Percentiles rank a stretch among this genome's conserved stretches.
Evolutionary conservation across 75 land plant species (phyloP).

Genomic region (Pinus tabuliformis): DNA sequence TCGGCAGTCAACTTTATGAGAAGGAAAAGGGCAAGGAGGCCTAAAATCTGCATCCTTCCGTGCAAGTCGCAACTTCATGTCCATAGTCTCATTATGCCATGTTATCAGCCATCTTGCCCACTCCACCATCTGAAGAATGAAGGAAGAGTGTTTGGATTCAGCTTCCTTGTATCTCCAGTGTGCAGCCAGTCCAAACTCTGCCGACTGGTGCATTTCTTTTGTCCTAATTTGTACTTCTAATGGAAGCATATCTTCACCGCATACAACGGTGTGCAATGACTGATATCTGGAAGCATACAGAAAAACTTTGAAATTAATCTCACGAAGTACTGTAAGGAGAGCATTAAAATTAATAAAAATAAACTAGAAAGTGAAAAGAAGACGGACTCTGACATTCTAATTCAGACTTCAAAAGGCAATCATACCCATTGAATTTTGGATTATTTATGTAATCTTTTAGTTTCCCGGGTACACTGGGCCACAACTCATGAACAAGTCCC

Average conservation of each 20-base stretch:
- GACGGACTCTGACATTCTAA: no score
- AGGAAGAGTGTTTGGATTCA: constrained; percentile 61
- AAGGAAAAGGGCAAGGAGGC: constrained; percentile 76
- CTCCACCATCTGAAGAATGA: constrained; percentile 83
- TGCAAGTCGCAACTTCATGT: constrained; percentile 45
- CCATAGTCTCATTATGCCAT: constrained; percentile 89
- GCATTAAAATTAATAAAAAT: neutral
- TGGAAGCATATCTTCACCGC: constrained; percentile 70
- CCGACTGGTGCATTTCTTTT: constrained; percentile 88
- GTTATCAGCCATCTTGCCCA: constrained; percentile 97
- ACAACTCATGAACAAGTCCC: constrained; percentile 62
- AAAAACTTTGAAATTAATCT: neutral
- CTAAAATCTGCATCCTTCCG: constrained; percentile 31
- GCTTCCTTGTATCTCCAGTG: constrained; percentile 98
- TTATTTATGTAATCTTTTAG: constrained; percentile 81
- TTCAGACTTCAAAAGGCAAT: neutral
- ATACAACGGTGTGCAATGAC: constrained; percentile 88
- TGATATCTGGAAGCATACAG: constrained; percentile 59
- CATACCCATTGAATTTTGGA: constrained; percentile 93
- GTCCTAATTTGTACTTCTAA: constrained; percentile 94
- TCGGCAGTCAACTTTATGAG: constrained; percentile 74
- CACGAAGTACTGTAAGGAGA: neutral
- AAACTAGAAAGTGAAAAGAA: neutral
- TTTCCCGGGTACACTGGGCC: constrained; percentile 72
- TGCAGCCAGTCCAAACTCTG: constrained; percentile 95